Conservation (phyloP, 768 basidiomycete species). For the Hirschioporus abietinus region DNA sequence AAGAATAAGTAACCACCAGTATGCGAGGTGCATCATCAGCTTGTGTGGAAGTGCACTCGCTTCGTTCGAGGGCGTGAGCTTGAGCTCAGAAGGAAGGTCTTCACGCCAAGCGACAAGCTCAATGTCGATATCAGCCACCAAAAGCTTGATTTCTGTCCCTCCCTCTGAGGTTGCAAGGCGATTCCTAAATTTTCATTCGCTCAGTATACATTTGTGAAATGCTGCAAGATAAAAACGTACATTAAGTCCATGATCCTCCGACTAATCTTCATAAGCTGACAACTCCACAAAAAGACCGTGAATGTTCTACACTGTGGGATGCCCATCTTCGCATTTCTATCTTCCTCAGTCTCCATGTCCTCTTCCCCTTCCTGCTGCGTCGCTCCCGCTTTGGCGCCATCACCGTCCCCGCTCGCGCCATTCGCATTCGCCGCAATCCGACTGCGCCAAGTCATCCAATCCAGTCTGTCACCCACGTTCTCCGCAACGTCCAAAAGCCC, state of each 20-base stretch:
- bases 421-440: background rate
- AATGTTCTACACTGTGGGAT: background rate
- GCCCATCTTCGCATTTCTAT: background rate
- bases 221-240: conserved; percentile 28
- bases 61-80: conserved; percentile 43
- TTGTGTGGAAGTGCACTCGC: conserved; percentile 47
- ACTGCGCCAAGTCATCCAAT: background rate
- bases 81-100: conserved; percentile 38
- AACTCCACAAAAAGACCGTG: conserved; percentile 40
- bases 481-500: conserved; percentile 34
- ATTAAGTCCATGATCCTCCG: conserved; percentile 50
- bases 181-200: conserved; percentile 28
- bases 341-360: conserved; percentile 1
- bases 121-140: conserved; percentile 14
- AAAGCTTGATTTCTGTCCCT: conserved; percentile 20
- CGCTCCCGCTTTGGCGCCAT: background rate
- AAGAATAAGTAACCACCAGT: conserved; percentile 56
- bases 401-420: background rate
- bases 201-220: background rate
- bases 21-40: conserved; percentile 50
- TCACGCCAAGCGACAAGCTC: conserved; percentile 46
- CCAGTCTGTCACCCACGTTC: conserved; percentile 18
- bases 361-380: background rate
- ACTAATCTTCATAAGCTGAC: conserved; percentile 43
- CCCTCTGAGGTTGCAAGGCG: conserved; percentile 28